Evolutionary conservation across 805 yeast species (phyloP).

Genomic region (Schwanniomyces polymorphus): DNA sequence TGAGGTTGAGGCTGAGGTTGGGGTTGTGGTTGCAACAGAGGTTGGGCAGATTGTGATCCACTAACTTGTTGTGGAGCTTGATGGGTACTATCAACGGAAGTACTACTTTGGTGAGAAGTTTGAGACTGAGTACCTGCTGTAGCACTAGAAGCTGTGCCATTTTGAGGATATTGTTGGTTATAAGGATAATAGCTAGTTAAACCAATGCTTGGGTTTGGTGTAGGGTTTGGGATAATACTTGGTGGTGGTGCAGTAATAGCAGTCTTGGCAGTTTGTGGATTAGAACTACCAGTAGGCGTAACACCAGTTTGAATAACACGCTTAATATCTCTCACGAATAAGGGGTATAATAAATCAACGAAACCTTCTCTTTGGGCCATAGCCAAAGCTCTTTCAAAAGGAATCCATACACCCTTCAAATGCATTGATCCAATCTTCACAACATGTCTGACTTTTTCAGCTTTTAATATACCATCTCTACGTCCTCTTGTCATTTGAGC

Average conservation of each 20-base stretch:
- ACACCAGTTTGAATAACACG: slow-evolving; percentile 48
- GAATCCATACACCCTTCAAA: slow-evolving; percentile 88
- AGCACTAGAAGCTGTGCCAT: slow-evolving; percentile 5
- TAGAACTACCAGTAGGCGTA: slow-evolving; percentile 24
- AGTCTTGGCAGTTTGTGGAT: slow-evolving; percentile 9
- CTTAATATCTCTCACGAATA: slow-evolving; percentile 75
- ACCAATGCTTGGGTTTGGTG: slow-evolving; percentile 4
- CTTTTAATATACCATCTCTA: slow-evolving; percentile 79
- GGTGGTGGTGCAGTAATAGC: slow-evolving; percentile 10
- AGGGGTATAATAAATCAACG: slow-evolving; percentile 62
- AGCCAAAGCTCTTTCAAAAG: slow-evolving; percentile 77
- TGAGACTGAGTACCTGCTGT: slow-evolving; percentile 10
- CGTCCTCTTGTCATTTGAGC: slow-evolving; percentile 88
- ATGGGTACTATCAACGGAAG: slow-evolving; percentile 2
- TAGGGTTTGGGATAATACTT: slow-evolving; percentile 8
- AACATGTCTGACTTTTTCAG: slow-evolving; percentile 74
- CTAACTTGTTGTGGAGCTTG: slow-evolving; percentile 4
- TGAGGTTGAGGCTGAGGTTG: slow-evolving; percentile 8
- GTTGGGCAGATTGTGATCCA: slow-evolving; percentile 6
- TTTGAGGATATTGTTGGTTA: slow-evolving; percentile 10
- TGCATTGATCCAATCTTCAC: slow-evolving; percentile 88
- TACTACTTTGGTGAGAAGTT: slow-evolving; percentile 6
- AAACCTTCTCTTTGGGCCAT: slow-evolving; percentile 82
- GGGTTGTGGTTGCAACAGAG: slow-evolving; percentile 5
- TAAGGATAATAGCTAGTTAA: slow-evolving; percentile 12